Evolutionary conservation across 73 alveolate genomes (phyloP), one percentile per base, ranked within the genome.

Genomic region (Tetrahymena borealis): DNA sequence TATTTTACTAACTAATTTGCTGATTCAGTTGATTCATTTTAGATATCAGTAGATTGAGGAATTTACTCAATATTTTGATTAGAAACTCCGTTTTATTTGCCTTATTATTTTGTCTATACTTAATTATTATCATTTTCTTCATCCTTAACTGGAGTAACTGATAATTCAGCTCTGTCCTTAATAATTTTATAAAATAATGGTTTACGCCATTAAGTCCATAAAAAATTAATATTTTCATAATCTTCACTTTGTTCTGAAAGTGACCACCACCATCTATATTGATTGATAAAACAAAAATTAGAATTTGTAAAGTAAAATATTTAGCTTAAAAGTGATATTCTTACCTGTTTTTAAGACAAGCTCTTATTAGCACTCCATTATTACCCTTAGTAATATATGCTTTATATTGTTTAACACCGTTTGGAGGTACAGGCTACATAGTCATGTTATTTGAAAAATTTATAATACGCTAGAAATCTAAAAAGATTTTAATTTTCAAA

Each of bases 331-430:
- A 24, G 5, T 5, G 2, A 8, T 42, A n/a, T 42, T 15, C 1
- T 60, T 60, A 60, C 85, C 85, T 60, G 28, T 60, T 60, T 92
- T 92, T 92, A 78, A 92, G 39, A 78, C 90, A 37, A 32, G 90
- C 39, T 37, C 95, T 77, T 7, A 92, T 92, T 32, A 92, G 32
- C 12, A 78, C 90, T 24, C 95, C 95, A 92, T 92, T 92, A 38
- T 92, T 92, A 18, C 95, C 95, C 38, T 92, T 92, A 6, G 95
- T 92, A 16, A 92, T 78, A 78, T 78, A 78, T 24, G 95, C 95
- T 13, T 92, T 92, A 78, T 92, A 92, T 28, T 60, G 31, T 15
- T 60, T 60, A 9, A 60, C 85, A 3, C 85, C 85, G 10, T 60
- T 60, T 2, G 28, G 37, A 24, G 85, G 85, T 11, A 60, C 35